A percentile compares a stretch with the other conserved stretches of the same genome.
Evolutionary conservation across 2,329 filamentous ascomycete species (phyloP).

Genomic region (Thielaviopsis populi): DNA sequence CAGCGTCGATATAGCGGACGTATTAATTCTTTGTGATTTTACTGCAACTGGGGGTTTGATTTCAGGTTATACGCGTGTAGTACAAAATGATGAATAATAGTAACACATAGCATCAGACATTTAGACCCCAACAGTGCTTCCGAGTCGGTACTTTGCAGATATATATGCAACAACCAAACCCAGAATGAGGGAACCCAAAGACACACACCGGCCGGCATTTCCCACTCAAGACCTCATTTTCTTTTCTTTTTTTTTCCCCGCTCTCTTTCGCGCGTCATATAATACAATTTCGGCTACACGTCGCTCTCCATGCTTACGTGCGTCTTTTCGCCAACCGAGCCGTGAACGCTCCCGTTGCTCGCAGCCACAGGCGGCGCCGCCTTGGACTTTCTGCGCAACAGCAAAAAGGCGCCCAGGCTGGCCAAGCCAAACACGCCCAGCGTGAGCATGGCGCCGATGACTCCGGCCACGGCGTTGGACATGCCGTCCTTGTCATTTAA

Average conservation of each 20-base stretch:
- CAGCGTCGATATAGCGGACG: not conserved
- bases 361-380: not conserved
- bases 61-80: not conserved
- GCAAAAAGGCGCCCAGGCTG: constrained; percentile 19
- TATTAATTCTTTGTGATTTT: not conserved
- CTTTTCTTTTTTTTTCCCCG: too few species aligned
- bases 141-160: not conserved
- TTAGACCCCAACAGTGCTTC: not conserved
- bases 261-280: too few species aligned
- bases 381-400: constrained; percentile 20
- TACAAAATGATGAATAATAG: not conserved
- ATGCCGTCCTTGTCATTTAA: constrained; percentile 19
- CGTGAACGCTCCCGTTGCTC: not conserved
- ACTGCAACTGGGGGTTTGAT: not conserved
- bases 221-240: not conserved
- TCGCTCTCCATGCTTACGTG: constrained; percentile 8
- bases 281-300: constrained; percentile 1
- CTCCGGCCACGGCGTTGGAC: constrained; percentile 25
- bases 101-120: not conserved
- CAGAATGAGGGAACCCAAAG: not conserved
- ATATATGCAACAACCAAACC: not conserved
- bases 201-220: not conserved
- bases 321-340: constrained; percentile 11
- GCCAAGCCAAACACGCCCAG: constrained; percentile 20
- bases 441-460: constrained; percentile 24